Evolutionary conservation across 257 asterid genomes (phyloP).

Genomic region (Marsdenia floribunda): DNA sequence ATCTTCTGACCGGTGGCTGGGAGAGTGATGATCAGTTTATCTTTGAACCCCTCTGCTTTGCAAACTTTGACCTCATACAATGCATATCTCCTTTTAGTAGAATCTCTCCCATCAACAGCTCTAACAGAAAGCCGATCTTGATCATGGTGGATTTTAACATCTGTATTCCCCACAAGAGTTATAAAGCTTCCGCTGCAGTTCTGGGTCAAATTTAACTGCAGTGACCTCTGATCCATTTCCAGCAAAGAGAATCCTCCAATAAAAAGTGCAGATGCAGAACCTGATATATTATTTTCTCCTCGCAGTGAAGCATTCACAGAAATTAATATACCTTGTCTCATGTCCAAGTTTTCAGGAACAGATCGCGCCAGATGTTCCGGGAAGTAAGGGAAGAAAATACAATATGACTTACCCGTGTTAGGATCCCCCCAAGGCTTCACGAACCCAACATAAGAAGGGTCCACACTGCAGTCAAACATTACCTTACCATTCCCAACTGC

Average conservation of each 20-base stretch:
- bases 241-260: slow-evolving; percentile 63
- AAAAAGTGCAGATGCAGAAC: slow-evolving; percentile 74
- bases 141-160: slow-evolving; percentile 44
- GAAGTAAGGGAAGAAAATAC: slow-evolving; percentile 74
- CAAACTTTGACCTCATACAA: slow-evolving; percentile 47
- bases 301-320: slow-evolving; percentile 54
- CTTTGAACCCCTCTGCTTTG: slow-evolving; percentile 38
- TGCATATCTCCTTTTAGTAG: slow-evolving; percentile 27
- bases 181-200: slow-evolving; percentile 37
- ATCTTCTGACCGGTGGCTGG: slow-evolving; percentile 72
- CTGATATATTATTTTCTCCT: slow-evolving; percentile 45
- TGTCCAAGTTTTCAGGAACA: slow-evolving; percentile 30
- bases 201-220: slow-evolving; percentile 50
- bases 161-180: slow-evolving; percentile 66
- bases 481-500: slow-evolving; percentile 23
- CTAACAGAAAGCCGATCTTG: slow-evolving; percentile 38
- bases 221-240: slow-evolving; percentile 43
- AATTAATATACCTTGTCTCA: slow-evolving; percentile 33
- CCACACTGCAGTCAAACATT: slow-evolving; percentile 52
- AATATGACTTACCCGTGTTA: slow-evolving; percentile 39
- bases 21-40: slow-evolving; percentile 55
- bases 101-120: slow-evolving; percentile 31
- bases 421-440: slow-evolving; percentile 71
- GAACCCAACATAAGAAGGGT: slow-evolving; percentile 60
- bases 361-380: slow-evolving; percentile 54